Evolutionary conservation across 345 rosid genomes (phyloP), one percentile per base, ranked within the genome.

Genomic region (Leavenworthia alabamica): DNA sequence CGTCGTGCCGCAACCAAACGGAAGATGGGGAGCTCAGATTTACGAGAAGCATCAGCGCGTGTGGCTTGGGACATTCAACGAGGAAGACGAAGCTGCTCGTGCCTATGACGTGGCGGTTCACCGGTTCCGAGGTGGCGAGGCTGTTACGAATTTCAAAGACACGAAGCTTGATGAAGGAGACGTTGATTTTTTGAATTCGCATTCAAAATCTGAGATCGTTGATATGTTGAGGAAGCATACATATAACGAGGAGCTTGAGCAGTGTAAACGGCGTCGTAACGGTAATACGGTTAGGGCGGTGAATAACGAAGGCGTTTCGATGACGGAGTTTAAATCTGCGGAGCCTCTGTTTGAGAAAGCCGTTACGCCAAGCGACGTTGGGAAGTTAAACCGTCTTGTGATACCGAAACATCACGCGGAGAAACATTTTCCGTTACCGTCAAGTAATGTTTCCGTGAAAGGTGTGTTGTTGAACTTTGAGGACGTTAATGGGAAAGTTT

Each of bases 11-110:
- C 97, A 94, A 56, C 99, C 97, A 1, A 94, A 94, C 74, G 96
- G 99, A 32, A 79, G 97, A 1, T 94, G 99, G 99, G 99, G 99
- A 3, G 95, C 96, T 12, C 97, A 94, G 85, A 94, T 94, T 61
- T 94, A 94, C 80, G 97, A 90, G 89, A 94, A 84, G 73, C 97
- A 90, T 58, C 97, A 87, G 61, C 80, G 97, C 36, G 90, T 93
- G 62, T 94, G 99, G 99, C 86, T 94, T 2, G 99, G 99, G 0
- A 94, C 97, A 8, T n/a, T n/a, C n/a, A n/a, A 83, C 53, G 86
- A 81, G 37, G 96, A 90, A 73, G 87, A 86, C 19, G 97, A 87
- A 46, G 99, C 99, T 0, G 97, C 99, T 1, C 70, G 71, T 65
- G 86, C 95, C 19, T 93, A 93, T 51, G 99, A 93, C 70, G 80